A percentile compares a stretch with the other conserved stretches of the same genome.
Evolutionary conservation across 768 basidiomycete genomes (phyloP).

Genomic region (Tricholoma terreum): DNA sequence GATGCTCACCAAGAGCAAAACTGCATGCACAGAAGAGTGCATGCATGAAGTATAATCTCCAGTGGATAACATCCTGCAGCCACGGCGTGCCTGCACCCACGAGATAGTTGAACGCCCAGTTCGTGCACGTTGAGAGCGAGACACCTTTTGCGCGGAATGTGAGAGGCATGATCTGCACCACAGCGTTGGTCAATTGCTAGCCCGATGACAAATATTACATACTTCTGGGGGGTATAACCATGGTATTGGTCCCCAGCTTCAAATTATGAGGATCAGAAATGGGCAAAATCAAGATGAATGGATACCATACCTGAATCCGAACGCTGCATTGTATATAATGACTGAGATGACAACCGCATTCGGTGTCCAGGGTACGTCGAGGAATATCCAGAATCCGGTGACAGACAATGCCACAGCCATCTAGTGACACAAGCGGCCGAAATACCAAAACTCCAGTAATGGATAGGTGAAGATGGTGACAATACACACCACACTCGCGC

Average conservation of each 20-base stretch:
- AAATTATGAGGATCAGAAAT: constrained; percentile 5
- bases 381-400: constrained; percentile 91
- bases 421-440: constrained; percentile 28
- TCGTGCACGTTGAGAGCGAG: constrained; percentile 90
- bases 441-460: background rate
- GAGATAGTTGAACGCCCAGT: constrained; percentile 83
- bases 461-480: background rate
- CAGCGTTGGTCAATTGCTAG: constrained; percentile 1
- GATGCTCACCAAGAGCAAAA: constrained; percentile 62
- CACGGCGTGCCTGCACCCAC: constrained; percentile 87
- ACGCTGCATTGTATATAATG: constrained; percentile 89
- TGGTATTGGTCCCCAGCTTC: constrained; percentile 82
- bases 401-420: constrained; percentile 79
- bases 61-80: constrained; percentile 85
- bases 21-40: constrained; percentile 90
- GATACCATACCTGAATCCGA: constrained; percentile 68
- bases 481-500: constrained; percentile 68
- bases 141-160: constrained; percentile 91
- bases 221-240: constrained; percentile 88
- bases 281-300: background rate
- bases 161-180: constrained; percentile 76
- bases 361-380: constrained; percentile 83
- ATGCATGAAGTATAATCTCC: constrained; percentile 95
- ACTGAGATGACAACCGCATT: constrained; percentile 87
- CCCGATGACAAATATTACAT: constrained; percentile 4